Base-by-base conservation (phyloP, 371 early-diverging fungal genomes). In the Amoeboaphelidium protococcarum region DNA sequence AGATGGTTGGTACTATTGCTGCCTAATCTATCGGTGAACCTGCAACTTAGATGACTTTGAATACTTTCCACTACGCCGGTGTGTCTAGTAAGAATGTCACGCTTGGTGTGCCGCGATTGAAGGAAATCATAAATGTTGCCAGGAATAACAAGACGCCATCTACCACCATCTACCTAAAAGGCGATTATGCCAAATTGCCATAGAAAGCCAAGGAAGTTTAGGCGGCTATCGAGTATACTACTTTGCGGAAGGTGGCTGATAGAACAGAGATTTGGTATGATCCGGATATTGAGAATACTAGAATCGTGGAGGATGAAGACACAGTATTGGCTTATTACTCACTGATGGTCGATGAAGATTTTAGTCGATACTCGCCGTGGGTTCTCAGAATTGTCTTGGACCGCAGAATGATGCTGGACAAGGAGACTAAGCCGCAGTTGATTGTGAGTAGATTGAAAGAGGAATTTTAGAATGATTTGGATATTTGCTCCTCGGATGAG, bases 21-120 rank as follows among this genome's bases (percentile, higher is more conserved):
- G 96, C 98, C 13, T 98, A 99, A 65, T 90, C 91, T 41, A 95
- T 99, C 66, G 99, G 99, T 63, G 97, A 99, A 63, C 99, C 99
- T 45, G 97, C 99, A 20, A 99, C 99, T 19, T 98, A 99, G 60
- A 99, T 99, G 99, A 99, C 99, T 22, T 65, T 99, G 51, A 99
- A 99, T 62, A 98, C 98, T 47, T 97, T 99, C 84, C 98, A 98
- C 68, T 80, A 78, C 65, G 99, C 99, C 52, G 99, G 99, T 78
- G 96, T 99, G 44, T 75, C 86, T 31, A 79, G 80, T 54, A 88
- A 89, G 66, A 92, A 89, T 57, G 94, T 95, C 13, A 98, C 96
- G 2, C 76, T 85, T 51, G 99, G 99, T 72, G 98, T 99, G 23
- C 99, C 99, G 27, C 85, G 99, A 64, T 68, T 99, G 52, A 98